Evolutionary conservation across 106 monocot species (phyloP).

Genomic region (Phalaenopsis aphrodite): DNA sequence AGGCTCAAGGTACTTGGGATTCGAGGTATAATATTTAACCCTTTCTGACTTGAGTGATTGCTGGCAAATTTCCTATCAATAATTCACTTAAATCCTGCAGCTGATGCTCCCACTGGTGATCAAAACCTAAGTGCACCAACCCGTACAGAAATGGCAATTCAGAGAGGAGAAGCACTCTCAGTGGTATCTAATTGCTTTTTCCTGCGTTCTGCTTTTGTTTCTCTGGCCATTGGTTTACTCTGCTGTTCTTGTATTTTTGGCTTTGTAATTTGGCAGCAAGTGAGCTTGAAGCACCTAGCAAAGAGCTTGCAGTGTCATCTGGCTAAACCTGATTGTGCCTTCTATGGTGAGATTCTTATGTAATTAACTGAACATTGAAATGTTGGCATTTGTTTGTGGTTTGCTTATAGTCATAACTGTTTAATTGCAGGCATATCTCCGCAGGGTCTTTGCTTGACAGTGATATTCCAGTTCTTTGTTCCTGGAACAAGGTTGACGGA

Average conservation of each 20-base stretch:
- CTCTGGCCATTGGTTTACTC: background rate
- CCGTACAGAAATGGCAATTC: constrained; percentile 79
- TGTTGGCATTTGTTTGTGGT: background rate
- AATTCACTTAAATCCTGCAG: constrained; percentile 25
- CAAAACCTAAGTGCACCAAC: constrained; percentile 50
- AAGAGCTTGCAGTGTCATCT: constrained; percentile 93
- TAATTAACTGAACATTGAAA: background rate
- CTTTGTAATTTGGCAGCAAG: constrained; percentile 49
- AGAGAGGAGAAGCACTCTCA: constrained; percentile 27
- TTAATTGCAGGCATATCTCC: too few species aligned
- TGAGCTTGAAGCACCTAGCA: constrained; percentile 83
- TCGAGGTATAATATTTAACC: background rate
- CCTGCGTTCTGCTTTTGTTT: too few species aligned
- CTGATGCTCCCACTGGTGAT: constrained; percentile 47
- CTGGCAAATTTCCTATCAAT: background rate
- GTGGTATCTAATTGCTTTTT: background rate
- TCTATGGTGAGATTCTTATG: constrained; percentile 39
- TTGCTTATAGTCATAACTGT: too few species aligned
- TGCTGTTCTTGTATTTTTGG: background rate
- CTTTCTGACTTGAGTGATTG: background rate
- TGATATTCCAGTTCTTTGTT: constrained; percentile 80
- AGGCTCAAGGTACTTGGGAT: constrained; percentile 69
- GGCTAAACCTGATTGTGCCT: constrained; percentile 17
- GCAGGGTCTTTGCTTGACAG: constrained; percentile 59
- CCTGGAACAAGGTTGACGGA: constrained; percentile 69